These are phyloP conservation scores for Chlorella sp. DNA, from an alignment of 139 green algal species.

Conservation along the genomic window DNA sequence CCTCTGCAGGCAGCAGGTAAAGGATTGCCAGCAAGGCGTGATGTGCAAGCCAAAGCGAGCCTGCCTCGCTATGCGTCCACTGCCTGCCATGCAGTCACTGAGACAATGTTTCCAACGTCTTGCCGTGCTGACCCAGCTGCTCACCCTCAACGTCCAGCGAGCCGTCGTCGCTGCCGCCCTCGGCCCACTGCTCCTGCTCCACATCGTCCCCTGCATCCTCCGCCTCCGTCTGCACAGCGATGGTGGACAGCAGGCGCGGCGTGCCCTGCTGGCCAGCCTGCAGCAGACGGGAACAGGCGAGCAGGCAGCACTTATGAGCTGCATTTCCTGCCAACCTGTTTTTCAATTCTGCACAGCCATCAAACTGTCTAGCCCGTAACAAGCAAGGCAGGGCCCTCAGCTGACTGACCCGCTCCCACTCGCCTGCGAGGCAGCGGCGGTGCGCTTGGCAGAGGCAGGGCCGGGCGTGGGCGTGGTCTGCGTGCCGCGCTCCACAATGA, in stretches of 20 bases:
- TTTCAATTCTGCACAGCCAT: no score
- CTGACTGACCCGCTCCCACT: no score
- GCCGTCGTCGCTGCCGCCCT: conserved; percentile 8
- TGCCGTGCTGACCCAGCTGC: not conserved
- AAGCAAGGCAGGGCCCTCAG: no score
- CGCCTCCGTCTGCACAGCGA: conserved; percentile 14
- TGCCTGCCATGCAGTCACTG: no score
- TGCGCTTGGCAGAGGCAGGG: not conserved
- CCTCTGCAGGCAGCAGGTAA: not conserved
- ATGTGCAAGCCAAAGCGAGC: not conserved
- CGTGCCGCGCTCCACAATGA: conserved; percentile 27
- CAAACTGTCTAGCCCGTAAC: no score
- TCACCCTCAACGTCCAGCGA: conserved; percentile 14
- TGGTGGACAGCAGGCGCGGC: conserved; percentile 35
- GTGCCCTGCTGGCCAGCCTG: not conserved
- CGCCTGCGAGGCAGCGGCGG: not conserved
- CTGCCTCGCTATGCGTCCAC: no score
- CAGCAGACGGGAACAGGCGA: not conserved
- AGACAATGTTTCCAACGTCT: no score
- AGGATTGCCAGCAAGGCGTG: not conserved
- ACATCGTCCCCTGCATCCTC: conserved; percentile 15
- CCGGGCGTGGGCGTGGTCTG: not conserved
- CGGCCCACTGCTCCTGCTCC: conserved; percentile 23
- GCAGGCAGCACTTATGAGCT: no score
- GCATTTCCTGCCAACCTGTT: no score